Percentiles rank a stretch among this genome's conserved stretches.
Evolutionary conservation across 2,329 filamentous ascomycete species (phyloP).

Genomic region (Xylariaceae sp.): DNA sequence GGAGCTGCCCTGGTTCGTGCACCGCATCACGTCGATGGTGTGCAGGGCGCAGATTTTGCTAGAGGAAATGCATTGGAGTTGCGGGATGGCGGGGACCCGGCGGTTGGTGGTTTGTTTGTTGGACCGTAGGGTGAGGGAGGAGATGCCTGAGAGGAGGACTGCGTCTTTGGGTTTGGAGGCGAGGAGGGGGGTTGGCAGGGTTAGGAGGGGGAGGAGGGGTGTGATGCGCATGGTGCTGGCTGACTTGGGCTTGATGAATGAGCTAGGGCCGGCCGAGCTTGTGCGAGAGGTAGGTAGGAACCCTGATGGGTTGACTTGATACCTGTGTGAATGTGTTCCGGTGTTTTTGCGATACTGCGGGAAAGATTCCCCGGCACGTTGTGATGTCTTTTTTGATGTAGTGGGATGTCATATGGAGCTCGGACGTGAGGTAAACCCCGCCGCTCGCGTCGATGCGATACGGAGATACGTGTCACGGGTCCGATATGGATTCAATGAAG

Average conservation of each 20-base stretch:
- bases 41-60: conserved; percentile 62
- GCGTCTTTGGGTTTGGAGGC: conserved; percentile 42
- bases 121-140: conserved; percentile 70
- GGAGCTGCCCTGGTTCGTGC: conserved; percentile 75
- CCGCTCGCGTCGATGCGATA: no score
- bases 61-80: conserved; percentile 71
- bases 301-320: no score
- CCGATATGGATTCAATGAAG: no score
- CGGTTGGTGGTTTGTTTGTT: conserved; percentile 65
- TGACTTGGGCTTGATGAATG: neutral
- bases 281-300: no score
- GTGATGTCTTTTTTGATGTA: no score
- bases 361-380: no score
- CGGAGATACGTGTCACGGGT: no score
- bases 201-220: conserved; percentile 14
- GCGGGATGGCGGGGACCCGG: conserved; percentile 68
- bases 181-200: conserved; percentile 22
- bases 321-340: no score
- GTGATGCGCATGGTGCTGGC: conserved; percentile 9
- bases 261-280: no score
- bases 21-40: conserved; percentile 77
- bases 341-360: no score
- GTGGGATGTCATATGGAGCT: no score
- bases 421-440: no score
- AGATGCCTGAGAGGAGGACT: conserved; percentile 58